Evolutionary conservation across 164 flowering plant genomes (phyloP), one percentile per base, ranked within the genome.

Genomic region (Houttuynia cordata): DNA sequence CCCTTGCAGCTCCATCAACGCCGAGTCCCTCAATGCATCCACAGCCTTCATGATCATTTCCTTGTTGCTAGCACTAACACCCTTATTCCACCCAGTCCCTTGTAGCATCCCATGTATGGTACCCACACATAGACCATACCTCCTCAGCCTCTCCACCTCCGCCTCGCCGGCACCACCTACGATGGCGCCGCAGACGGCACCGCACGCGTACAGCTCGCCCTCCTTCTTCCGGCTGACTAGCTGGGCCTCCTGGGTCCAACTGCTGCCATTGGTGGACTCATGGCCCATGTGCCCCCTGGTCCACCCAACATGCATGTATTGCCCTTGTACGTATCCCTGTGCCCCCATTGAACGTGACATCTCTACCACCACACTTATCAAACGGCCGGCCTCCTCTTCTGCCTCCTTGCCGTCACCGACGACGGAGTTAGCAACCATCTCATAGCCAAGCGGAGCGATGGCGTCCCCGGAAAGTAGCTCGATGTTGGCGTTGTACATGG

Each of bases 131-230:
- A 72, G 39, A 13, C 95, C 95, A 54, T 21, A 85, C 30, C 55
- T 79, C 56, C 84, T 79, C 67, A 87, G 30, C 56, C 42, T 82
- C 77, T 78, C 78, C 0, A 81, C 68, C 55, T 85, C 83, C 34
- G 74, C 83, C 56, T 80, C 81, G 39, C 59, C 67, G 53, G 84
- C 87, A 8, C 86, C 96, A 20, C 85, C 89, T 45, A 85, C 18
- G n/a, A 87, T 79, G 13, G 87, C 87, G 59, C 95, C 95, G 73
- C 87, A 82, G 0, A 82, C 83, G 0, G 78, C 88, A 0, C 75
- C 86, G 61, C 91, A 83, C 2, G 78, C 82, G 57, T 74, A 74
- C 7, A 83, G 23, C 60, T 30, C 74, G 12, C 86, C 84, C 64
- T 76, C 85, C 53, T 71, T 75, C 63, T 75, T 80, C 67, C 70